Evolutionary conservation across 2,329 filamentous ascomycete genomes (phyloP).

Genomic region (Tolypocladium tropicale): DNA sequence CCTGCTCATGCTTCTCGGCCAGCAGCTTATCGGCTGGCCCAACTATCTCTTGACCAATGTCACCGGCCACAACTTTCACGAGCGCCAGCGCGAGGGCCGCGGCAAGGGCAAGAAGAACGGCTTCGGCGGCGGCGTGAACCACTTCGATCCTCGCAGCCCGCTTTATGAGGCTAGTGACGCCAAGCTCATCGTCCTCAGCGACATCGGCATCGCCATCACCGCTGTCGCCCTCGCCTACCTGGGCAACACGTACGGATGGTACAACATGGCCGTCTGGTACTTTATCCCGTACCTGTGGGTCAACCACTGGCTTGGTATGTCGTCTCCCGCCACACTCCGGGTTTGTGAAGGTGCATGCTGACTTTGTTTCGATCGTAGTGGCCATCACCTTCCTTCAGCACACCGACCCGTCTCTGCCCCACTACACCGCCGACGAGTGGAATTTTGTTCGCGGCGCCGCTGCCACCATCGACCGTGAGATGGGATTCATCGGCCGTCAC

Average conservation of each 20-base stretch:
- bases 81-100: slow-evolving; percentile 83
- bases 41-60: slow-evolving; percentile 87
- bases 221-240: slow-evolving; percentile 54
- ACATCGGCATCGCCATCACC: slow-evolving; percentile 65
- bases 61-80: slow-evolving; percentile 92
- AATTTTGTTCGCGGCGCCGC: slow-evolving; percentile 89
- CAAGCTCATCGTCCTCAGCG: slow-evolving; percentile 75
- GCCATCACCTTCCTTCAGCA: slow-evolving; percentile 97
- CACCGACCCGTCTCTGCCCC: slow-evolving; percentile 87
- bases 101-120: slow-evolving; percentile 90
- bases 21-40: slow-evolving; percentile 91
- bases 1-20: slow-evolving; percentile 59
- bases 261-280: slow-evolving; percentile 91
- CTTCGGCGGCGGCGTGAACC: slow-evolving; percentile 72
- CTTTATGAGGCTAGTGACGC: slow-evolving; percentile 88
- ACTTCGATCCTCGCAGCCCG: slow-evolving; percentile 82
- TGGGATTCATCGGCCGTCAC: slow-evolving; percentile 86
- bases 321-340: background rate
- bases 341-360: slow-evolving; percentile 2
- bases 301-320: slow-evolving; percentile 96
- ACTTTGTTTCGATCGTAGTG: slow-evolving; percentile 46
- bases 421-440: slow-evolving; percentile 82
- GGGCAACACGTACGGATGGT: slow-evolving; percentile 68
- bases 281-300: slow-evolving; percentile 93
- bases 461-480: slow-evolving; percentile 93